phyloP scores from a whole-genome alignment of 2,329 filamentous ascomycete genomes.

The Tolypocladium cylindrosporum region DNA sequence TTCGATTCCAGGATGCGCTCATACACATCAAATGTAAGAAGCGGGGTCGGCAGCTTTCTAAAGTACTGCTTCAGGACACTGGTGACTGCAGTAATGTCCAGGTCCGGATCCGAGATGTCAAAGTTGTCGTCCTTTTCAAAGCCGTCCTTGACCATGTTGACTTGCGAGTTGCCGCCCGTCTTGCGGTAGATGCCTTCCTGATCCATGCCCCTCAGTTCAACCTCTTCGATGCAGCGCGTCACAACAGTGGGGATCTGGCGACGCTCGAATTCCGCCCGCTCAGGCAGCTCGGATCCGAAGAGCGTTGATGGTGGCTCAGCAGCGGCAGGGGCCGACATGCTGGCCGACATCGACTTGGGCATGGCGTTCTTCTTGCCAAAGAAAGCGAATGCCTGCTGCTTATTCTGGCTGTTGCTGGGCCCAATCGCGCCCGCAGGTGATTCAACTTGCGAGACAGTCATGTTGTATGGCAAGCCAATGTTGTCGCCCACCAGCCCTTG shows the following conservation, averaged over 20 bases:
- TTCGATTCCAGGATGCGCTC: constrained; percentile 77
- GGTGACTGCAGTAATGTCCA: constrained; percentile 94
- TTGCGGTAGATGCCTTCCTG: constrained; percentile 97
- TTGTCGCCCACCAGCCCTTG: constrained; percentile 49
- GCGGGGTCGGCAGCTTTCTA: constrained; percentile 77
- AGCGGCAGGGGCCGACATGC: constrained; percentile 26
- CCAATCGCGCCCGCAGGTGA: constrained; percentile 23
- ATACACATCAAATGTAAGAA: constrained; percentile 89
- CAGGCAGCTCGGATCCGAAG: constrained; percentile 82
- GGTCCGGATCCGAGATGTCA: constrained; percentile 85
- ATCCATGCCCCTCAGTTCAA: constrained; percentile 93
- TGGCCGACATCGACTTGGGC: constrained; percentile 39
- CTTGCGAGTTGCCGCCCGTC: constrained; percentile 84
- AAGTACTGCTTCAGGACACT: constrained; percentile 97
- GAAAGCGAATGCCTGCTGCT: constrained; percentile 54
- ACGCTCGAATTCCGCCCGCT: constrained; percentile 80
- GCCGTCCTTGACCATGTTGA: constrained; percentile 81
- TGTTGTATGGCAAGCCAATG: constrained; percentile 62
- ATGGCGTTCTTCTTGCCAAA: constrained; percentile 50
- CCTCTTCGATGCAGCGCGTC: constrained; percentile 89
- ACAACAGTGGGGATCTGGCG: constrained; percentile 85
- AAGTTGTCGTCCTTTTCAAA: constrained; percentile 81
- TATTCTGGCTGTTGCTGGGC: constrained; percentile 23
- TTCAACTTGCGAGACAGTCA: constrained; percentile 49
- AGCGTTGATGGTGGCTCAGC: constrained; percentile 51